Base-by-base conservation (phyloP, 495 filamentous ascomycete genomes). In the Aspergillus conjunctus region DNA sequence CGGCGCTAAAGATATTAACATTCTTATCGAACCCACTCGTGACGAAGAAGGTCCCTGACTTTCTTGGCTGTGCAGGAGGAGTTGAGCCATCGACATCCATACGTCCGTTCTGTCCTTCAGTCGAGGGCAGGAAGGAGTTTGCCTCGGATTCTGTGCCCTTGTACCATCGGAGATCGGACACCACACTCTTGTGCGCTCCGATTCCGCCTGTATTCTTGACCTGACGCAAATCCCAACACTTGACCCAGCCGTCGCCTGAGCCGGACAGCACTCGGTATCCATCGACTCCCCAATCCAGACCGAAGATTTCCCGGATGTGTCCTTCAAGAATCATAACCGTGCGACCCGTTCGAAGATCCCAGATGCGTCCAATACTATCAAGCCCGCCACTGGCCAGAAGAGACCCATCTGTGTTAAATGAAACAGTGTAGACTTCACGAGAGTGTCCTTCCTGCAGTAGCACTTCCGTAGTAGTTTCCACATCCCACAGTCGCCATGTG, bases 401-500 rank as follows among this genome's bases (percentile, higher is more conserved):
- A 6, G 91, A 94, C 4, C 94, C 94, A 67, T 98, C 95, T 2
- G 83, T 84, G 72, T 94, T 95, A 77, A 97, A 97, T 54, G 85
- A 81, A 21, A 97, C 84, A 3, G 92, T 81, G 64, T 93, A 97
- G 12, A 97, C 93, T 53, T 95, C 95, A 34, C 91, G 84, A 7
- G 90, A 92, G 71, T 99, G 94, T 4, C 95, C 94, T 78, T 99
- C 94, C 76, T 98, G 95, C 4, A 97, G 77, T 0, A 93, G 80
- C 4, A 98, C 78, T 65, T 98, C 93, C 3, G 88, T 87, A 0
- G 83, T 88, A 1, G 87, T 93, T 55, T 90, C 85, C 0, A 97
- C 83, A 68, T 99, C 95, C 95, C 95, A 99, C 57, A 99, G 74
- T 22, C 94, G 85, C 94, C 94, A 99, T 0, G 93, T 97, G 4